Base-by-base conservation (phyloP, 2,329 filamentous ascomycete species). In the Trichoderma aggressivum region DNA sequence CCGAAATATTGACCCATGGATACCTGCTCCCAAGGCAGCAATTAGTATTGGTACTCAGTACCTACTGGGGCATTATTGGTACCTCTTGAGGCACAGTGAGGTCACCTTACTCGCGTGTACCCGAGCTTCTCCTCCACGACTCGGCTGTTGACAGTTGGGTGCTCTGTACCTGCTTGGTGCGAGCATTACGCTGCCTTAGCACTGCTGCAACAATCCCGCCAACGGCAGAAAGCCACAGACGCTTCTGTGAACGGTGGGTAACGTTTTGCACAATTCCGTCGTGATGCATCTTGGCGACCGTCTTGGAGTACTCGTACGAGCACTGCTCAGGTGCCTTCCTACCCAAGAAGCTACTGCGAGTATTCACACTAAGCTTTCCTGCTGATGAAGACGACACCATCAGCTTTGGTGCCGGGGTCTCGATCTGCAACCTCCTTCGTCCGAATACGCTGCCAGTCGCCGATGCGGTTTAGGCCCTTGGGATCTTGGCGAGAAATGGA, bases 61-160 rank as follows among this genome's bases (percentile, higher is more conserved):
- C 3, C 3, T 36, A 10, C 7, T 28, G 47, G n/a, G 21, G 47
- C 21, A 24, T 24, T 21, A 26, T 5, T 14, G 56, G 18, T 21
- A 34, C 16, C 43, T 68, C 3, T 56, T 47, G 55, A 62, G 12
- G 63, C 63, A 66, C 39, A 24, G 70, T 67, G 56, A 71, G 63
- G 47, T 71, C 55, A 62, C 70, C 56, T 36, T 62, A n/a, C 58
- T 68, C 34, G 63, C 30, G 43, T 71, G 70, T 68, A 71, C 32
- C 63, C 60, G 43, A 39, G 5, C 34, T 58, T 47, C 28, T 66
- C 61, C 63, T 62, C 70, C 30, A 18, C 47, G 43, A 62, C 32
- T 71, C 63, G 63, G 70, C 62, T 71, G 32, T 30, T 36, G 21
- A 62, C 39, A 55, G 58, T 34, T 14, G 43, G 10, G 39, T 28